Evolutionary conservation across 2,329 filamentous ascomycete species (phyloP).

Genomic region (Colletotrichum sp.): DNA sequence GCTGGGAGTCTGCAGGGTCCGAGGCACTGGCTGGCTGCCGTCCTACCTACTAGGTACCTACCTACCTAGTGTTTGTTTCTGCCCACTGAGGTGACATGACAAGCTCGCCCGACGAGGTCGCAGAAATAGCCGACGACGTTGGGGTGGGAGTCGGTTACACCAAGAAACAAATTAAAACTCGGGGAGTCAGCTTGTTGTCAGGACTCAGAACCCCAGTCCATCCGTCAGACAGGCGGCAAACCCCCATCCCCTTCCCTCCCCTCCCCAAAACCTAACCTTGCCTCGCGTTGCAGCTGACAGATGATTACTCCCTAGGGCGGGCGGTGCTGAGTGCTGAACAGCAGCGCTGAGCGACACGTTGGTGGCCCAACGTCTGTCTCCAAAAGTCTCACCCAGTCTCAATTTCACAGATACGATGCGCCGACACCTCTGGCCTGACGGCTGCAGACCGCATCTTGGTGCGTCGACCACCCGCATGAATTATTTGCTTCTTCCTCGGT

Average conservation of each 20-base stretch:
- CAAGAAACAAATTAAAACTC: not conserved
- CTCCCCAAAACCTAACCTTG: not conserved
- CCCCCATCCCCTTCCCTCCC: not conserved
- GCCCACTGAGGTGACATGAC: not conserved
- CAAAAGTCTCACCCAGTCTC: not conserved
- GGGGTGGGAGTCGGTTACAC: not conserved
- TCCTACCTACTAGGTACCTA: not conserved
- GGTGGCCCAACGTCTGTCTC: not conserved
- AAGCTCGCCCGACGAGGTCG: not conserved
- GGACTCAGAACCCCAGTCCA: not conserved
- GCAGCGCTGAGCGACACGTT: not conserved
- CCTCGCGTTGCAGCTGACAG: not conserved
- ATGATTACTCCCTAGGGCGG: not conserved
- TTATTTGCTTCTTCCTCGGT: not conserved
- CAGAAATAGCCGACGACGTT: not conserved
- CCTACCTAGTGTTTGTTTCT: not conserved
- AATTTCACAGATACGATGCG: not conserved
- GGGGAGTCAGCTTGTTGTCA: not conserved
- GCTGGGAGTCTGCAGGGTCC: slow-evolving; percentile 19
- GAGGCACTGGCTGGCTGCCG: slow-evolving; percentile 4
- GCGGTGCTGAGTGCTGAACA: not conserved
- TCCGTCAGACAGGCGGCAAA: not conserved
- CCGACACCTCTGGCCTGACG: not conserved
- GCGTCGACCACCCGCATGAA: not conserved
- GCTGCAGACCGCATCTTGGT: slow-evolving; percentile 5